Evolutionary conservation across 2,329 filamentous ascomycete species (phyloP).

Genomic region (Scedosporium dehoogii): DNA sequence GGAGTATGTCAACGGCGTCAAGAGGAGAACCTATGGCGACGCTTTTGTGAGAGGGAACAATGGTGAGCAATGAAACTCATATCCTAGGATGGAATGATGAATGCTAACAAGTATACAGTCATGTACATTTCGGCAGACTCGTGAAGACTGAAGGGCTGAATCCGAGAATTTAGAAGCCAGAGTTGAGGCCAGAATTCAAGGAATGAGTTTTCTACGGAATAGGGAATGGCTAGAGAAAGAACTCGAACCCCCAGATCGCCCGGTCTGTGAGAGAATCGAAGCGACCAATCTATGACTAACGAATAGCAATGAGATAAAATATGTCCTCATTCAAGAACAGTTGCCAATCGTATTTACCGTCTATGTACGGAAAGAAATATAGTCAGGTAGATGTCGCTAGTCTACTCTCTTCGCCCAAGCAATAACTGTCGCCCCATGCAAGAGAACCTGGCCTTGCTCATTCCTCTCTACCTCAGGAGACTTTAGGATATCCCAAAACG

Average conservation of each 20-base stretch:
- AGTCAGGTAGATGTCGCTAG: conserved; percentile 3
- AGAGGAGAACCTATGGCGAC: conserved; percentile 80
- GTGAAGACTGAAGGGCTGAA: not conserved
- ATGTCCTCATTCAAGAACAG: too few species aligned
- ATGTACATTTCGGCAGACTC: conserved; percentile 61
- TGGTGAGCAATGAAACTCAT: conserved; percentile 41
- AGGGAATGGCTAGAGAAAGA: not conserved
- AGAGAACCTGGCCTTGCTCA: conserved; percentile 48
- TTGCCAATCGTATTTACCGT: not conserved
- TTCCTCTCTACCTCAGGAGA: conserved; percentile 39
- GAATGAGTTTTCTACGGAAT: not conserved
- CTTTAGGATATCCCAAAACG: conserved; percentile 44
- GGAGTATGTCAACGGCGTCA: conserved; percentile 78
- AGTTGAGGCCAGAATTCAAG: not conserved
- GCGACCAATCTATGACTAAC: not conserved
- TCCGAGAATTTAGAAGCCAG: not conserved
- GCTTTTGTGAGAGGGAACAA: conserved; percentile 96
- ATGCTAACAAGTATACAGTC: conserved; percentile 29
- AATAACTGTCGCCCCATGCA: conserved; percentile 55
- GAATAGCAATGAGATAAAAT: not conserved
- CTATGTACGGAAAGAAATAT: not conserved
- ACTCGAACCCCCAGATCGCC: not conserved
- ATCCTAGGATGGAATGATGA: not conserved
- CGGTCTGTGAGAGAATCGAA: not conserved
- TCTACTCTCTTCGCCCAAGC: conserved; percentile 48